Evolutionary conservation across 2,329 filamentous ascomycete species (phyloP).

Genomic region (Pseudogymnoascus sp.): DNA sequence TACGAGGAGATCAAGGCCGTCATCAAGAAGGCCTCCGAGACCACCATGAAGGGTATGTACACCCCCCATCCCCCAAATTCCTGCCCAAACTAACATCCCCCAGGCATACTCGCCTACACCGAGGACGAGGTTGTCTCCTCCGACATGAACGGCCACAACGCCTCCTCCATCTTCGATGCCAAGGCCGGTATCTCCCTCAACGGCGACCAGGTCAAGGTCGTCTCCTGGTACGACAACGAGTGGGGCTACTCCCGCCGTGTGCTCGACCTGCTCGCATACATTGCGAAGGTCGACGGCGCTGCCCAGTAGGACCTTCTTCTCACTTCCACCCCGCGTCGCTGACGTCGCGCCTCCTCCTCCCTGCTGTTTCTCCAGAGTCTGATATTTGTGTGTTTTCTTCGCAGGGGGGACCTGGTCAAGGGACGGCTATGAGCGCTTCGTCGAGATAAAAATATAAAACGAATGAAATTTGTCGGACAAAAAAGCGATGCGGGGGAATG

Average conservation of each 20-base stretch:
- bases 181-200: slow-evolving; percentile 99
- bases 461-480: not conserved
- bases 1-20: slow-evolving; percentile 91
- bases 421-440: not conserved
- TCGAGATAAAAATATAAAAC: not conserved
- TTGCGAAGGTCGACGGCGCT: slow-evolving; percentile 65
- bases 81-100: slow-evolving; percentile 14
- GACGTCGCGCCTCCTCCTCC: slow-evolving; percentile 1
- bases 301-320: slow-evolving; percentile 26
- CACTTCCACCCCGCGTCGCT: slow-evolving; percentile 6
- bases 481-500: not conserved
- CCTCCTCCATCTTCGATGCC: slow-evolving; percentile 98
- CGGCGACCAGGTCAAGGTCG: slow-evolving; percentile 97
- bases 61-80: slow-evolving; percentile 14
- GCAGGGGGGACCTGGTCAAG: slow-evolving; percentile 6
- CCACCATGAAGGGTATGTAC: slow-evolving; percentile 71
- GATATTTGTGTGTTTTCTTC: slow-evolving; percentile 8
- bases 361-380: slow-evolving; percentile 7
- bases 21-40: slow-evolving; percentile 81
- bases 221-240: slow-evolving; percentile 99
- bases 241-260: slow-evolving; percentile 99
- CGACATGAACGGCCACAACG: slow-evolving; percentile 85
- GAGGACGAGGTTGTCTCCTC: slow-evolving; percentile 95
- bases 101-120: slow-evolving; percentile 86
- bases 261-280: slow-evolving; percentile 72